A percentile compares a stretch with the other conserved stretches of the same genome.
phyloP scores from a whole-genome alignment of 2,329 filamentous ascomycete genomes.

The Sclerotinia sclerotiorum region DNA sequence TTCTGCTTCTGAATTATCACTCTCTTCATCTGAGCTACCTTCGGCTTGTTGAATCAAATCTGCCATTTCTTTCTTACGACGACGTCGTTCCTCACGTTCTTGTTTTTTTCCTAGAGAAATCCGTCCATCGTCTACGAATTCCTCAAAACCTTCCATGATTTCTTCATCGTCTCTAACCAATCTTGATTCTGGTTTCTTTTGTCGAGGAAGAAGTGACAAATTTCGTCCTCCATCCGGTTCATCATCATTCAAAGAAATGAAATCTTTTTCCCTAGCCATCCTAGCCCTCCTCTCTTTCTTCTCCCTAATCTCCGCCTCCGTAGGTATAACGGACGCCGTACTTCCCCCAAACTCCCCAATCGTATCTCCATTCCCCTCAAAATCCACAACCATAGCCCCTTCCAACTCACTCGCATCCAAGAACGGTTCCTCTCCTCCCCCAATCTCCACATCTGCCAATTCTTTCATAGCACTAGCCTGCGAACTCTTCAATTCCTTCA shows the following conservation, averaged over 20 bases:
- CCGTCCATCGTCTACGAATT: constrained; percentile 81
- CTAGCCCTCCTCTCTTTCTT: constrained; percentile 88
- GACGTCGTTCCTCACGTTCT: constrained; percentile 66
- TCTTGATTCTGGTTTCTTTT: constrained; percentile 68
- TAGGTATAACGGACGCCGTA: constrained; percentile 70
- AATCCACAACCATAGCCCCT: constrained; percentile 63
- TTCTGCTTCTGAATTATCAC: constrained; percentile 68
- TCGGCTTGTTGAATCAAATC: constrained; percentile 81
- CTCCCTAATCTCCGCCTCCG: constrained; percentile 81
- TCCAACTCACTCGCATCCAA: constrained; percentile 62
- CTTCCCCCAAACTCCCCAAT: constrained; percentile 18
- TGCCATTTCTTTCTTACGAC: constrained; percentile 74
- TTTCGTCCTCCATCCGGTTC: constrained; percentile 45
- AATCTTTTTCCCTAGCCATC: constrained; percentile 70
- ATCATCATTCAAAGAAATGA: constrained; percentile 63
- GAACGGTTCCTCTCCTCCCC: constrained; percentile 49
- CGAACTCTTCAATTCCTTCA: constrained; percentile 81
- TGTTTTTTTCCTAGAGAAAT: constrained; percentile 77
- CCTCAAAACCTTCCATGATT: constrained; percentile 88
- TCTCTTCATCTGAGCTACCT: constrained; percentile 55
- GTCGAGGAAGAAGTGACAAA: constrained; percentile 48
- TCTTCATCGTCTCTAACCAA: constrained; percentile 87
- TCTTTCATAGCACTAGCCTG: constrained; percentile 80
- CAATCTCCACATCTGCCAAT: constrained; percentile 46
- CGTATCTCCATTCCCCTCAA: constrained; percentile 27